Evolutionary conservation across 805 yeast genomes (phyloP), one percentile per base, ranked within the genome.

Genomic region (Ogataea philodendri): DNA sequence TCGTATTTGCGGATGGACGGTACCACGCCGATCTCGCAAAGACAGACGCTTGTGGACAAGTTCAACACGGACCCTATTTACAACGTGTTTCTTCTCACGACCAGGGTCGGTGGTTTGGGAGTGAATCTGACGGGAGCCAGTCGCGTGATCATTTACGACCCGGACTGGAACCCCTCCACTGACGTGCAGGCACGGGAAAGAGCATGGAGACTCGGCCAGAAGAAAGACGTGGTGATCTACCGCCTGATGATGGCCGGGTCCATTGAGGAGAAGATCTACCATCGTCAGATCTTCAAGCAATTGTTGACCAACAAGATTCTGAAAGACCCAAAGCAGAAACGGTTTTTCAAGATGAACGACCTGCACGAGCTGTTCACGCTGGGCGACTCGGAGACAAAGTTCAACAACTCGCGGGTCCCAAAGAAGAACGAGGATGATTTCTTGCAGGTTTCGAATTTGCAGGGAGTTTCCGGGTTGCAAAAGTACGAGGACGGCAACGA

Each of bases 141-240:
- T 47, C 65, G 97, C 28, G 96, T 90, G 9, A 86, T 90, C 15
- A 90, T 90, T 10, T 90, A 74, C 56, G 98, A 90, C 53, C 98
- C 98, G 0, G 97, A 93, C 60, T 90, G 98, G 98, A 90, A 90
- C 54, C 98, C 98, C 1, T 87, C 96, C 1, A 93, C 97, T 0
- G 98, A 90, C 64, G 72, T 89, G 41, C 98, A 90, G 60, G 98
- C 98, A 0, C 69, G 97, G 41, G 98, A 90, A 57, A 65, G 98
- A 31, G 97, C 97, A 0, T 93, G 97, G 97, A 69, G 98, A 46
- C 69, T 90, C 44, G 98, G 98, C 1, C 98, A 90, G 59, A 89
- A 84, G 55, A 78, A 81, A 39, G 96, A 89, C 49, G 97, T 90
- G 7, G 77, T 88, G 5, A 89, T 90, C 22, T 93, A 90, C 51